Conservation (phyloP, 805 yeast species). For the Spathaspora gorwiae region DNA sequence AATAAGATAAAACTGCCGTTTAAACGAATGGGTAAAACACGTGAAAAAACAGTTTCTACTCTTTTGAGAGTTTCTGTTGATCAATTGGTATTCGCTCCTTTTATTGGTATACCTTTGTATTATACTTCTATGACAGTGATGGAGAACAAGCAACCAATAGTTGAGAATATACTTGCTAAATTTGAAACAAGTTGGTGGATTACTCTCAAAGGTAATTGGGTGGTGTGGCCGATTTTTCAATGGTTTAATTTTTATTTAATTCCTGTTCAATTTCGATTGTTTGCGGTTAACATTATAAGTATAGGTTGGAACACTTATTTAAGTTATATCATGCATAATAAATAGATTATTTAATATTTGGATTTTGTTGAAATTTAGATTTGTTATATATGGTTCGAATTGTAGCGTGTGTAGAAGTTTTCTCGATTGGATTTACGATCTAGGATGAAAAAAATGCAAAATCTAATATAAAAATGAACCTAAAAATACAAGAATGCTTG, state of each 20-base stretch:
- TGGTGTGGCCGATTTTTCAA: constrained; percentile 90
- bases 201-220: constrained; percentile 73
- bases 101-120: constrained; percentile 66
- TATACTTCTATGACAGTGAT: constrained; percentile 61
- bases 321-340: constrained; percentile 41
- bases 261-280: constrained; percentile 66
- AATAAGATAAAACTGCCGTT: constrained; percentile 34
- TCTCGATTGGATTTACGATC: too few relatives aligned
- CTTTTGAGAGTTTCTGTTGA: constrained; percentile 56
- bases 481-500: too few relatives aligned
- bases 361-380: background rate
- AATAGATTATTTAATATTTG: background rate
- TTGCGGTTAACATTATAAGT: constrained; percentile 66
- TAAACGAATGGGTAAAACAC: background rate
- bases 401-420: too few relatives aligned
- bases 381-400: background rate
- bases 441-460: too few relatives aligned
- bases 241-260: constrained; percentile 67
- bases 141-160: constrained; percentile 45
- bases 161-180: constrained; percentile 37
- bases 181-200: constrained; percentile 53
- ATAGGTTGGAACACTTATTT: constrained; percentile 82
- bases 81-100: constrained; percentile 74
- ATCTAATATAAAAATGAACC: too few relatives aligned
- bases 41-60: constrained; percentile 13